Base-by-base conservation (phyloP, 2,329 filamentous ascomycete species). In the Acephala macrosclerotiorum region DNA sequence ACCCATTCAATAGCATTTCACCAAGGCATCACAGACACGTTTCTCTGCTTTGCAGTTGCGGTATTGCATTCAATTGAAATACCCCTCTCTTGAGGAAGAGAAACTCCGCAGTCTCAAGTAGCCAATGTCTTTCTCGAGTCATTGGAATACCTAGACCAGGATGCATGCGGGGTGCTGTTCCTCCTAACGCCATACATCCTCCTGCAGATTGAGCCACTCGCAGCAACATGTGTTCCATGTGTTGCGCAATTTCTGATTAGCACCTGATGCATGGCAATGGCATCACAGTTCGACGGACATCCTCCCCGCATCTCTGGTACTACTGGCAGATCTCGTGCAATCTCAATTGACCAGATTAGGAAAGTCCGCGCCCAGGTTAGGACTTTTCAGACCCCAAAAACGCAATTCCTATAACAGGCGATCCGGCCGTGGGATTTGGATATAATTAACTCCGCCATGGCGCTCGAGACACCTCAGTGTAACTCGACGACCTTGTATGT, bases 171-270 rank as follows among this genome's bases (percentile, higher is more conserved):
- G n/a, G n/a, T n/a, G n/a, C n/a, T n/a, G n/a, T 18, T 45, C 36
- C 36, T 40, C 36, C 3, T 40, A 16, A 11, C 36, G 36, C 36
- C 18, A 16, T 3, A 40, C 12, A 12, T 16, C 40, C 25, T 57
- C 49, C 59, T 61, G 49, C 67, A 57, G 61, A 11, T 22, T 40
- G 35, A 61, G 65, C 60, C 66, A 66, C 64, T 67, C 40, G 63
- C 49, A 56, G 16, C 55, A 20, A 56, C 61, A 64, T 64, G 61
- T 66, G 65, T 9, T 63, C n/a, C n/a, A n/a, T n/a, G n/a, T n/a
- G n/a, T n/a, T n/a, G n/a, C n/a, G 58, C 61, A 66, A 63, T 63
- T 63, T 64, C 56, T 64, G 63, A 45, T 18, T 35, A 18, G 51
- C 67, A 67, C 67, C 58, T 67, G 67, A 66, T 64, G 42, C 22